phyloP scores from a whole-genome alignment of 768 basidiomycete species.

The Suillus weaverae region DNA sequence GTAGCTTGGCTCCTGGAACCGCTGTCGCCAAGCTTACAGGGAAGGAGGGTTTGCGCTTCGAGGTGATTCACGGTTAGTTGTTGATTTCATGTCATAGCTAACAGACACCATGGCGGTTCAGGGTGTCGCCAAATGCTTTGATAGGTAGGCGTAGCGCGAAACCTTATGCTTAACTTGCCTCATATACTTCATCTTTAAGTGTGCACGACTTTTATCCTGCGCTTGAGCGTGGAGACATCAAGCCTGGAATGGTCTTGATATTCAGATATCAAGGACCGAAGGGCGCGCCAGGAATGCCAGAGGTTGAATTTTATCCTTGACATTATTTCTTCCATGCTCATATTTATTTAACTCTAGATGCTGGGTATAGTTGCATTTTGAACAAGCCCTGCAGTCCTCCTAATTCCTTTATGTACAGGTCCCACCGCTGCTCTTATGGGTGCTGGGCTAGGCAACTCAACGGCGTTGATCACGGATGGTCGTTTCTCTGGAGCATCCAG shows the following conservation, averaged over 20 bases:
- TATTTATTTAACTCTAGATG: slow-evolving; percentile 38
- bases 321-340: slow-evolving; percentile 2
- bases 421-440: slow-evolving; percentile 86
- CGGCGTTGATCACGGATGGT: slow-evolving; percentile 85
- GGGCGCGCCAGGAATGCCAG: slow-evolving; percentile 92
- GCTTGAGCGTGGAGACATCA: slow-evolving; percentile 73
- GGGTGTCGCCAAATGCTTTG: slow-evolving; percentile 79
- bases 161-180: background rate
- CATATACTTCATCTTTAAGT: slow-evolving; percentile 32
- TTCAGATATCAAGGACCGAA: slow-evolving; percentile 90
- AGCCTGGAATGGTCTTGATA: slow-evolving; percentile 71
- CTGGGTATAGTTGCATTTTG: slow-evolving; percentile 32
- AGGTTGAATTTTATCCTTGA: slow-evolving; percentile 39
- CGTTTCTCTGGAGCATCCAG: slow-evolving; percentile 84
- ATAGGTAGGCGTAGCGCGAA: slow-evolving; percentile 43
- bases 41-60: slow-evolving; percentile 84
- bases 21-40: slow-evolving; percentile 94
- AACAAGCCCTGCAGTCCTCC: slow-evolving; percentile 4
- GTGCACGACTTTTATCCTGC: slow-evolving; percentile 72
- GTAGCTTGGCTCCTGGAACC: slow-evolving; percentile 84
- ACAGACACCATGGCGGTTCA: slow-evolving; percentile 24
- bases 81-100: slow-evolving; percentile 3
- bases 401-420: slow-evolving; percentile 36
- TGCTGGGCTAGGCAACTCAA: slow-evolving; percentile 75
- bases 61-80: slow-evolving; percentile 44